phyloP scores from a whole-genome alignment of 208 protist species.

The Trypanosoma brucei region DNA sequence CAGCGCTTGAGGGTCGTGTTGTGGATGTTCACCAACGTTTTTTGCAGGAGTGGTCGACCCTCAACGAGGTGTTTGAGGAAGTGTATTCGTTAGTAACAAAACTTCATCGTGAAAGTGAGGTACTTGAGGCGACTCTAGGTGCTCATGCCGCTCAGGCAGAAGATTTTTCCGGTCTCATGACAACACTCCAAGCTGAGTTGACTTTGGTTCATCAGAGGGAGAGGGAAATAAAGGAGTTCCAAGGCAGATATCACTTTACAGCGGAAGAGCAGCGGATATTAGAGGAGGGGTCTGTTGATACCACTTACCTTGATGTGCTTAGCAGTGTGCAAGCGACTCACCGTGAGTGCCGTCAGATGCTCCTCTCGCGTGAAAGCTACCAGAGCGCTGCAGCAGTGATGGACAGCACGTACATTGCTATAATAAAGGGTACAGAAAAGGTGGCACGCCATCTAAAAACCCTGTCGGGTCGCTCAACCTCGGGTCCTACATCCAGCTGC shows the following conservation, averaged over 20 bases:
- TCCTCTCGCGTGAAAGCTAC: conserved; percentile 56
- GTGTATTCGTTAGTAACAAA: conserved; percentile 38
- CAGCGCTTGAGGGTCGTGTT: conserved; percentile 49
- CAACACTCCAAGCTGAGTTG: conserved; percentile 34
- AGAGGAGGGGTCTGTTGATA: conserved; percentile 50
- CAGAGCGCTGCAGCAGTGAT: conserved; percentile 53
- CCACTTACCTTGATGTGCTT: conserved; percentile 66
- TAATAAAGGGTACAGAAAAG: conserved; percentile 56
- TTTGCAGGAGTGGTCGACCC: conserved; percentile 43
- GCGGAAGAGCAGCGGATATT: conserved; percentile 56
- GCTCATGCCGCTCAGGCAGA: conserved; percentile 20
- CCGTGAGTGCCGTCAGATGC: conserved; percentile 48
- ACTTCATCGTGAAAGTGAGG: conserved; percentile 41
- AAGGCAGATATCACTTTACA: conserved; percentile 59
- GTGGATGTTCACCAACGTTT: conserved; percentile 59
- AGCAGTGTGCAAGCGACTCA: conserved; percentile 58
- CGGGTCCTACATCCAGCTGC: conserved; percentile 7
- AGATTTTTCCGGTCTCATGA: conserved; percentile 30
- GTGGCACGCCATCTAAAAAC: conserved; percentile 60
- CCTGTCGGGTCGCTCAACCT: conserved; percentile 12
- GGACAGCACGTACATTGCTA: conserved; percentile 67
- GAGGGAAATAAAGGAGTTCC: conserved; percentile 55
- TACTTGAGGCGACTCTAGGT: conserved; percentile 23
- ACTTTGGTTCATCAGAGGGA: conserved; percentile 49
- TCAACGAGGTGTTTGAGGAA: conserved; percentile 57